Evolutionary conservation across 2,329 filamentous ascomycete genomes (phyloP), one percentile per base, ranked within the genome.

Genomic region (Fusarium sp.): DNA sequence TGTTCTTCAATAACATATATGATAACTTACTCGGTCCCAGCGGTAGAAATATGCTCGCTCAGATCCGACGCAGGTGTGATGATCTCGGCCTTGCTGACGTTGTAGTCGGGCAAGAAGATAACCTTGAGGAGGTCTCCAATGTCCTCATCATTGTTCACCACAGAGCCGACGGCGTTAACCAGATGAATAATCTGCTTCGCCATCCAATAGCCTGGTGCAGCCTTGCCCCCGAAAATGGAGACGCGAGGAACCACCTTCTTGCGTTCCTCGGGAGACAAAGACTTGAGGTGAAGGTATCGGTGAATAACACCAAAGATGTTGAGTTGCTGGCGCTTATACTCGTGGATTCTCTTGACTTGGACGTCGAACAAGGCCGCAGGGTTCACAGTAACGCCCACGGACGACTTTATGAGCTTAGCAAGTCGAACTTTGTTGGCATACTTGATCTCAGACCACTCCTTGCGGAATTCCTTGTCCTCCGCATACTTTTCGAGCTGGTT

Each of bases 201-300:
- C 95, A 98, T 99, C 95, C 95, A 99, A 82, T 99, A 99, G 14
- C 95, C 95, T 0, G 95, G 95, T 2, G 95, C 95, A 23, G 95
- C 95, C 80, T 99, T 99, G 70, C 95, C 95, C 73, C 95, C 95
- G 74, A 99, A 98, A 76, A 99, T 96, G 53, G 91, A 95, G 9
- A 98, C 95, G 47, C 94, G 89, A 14, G 93, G 92, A 39, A 89
- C 85, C 58, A 91, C 83, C 79, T 95, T 95, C 83, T 96, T 94
- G 66, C 88, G 87, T 74, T 97, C 90, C 70, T 93, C 91, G 0
- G 91, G 82, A 21, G 84, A 86, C 89, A 97, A 87, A 32, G 86
- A 84, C 80, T 98, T 99, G 75, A 99, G 89, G 13, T 85, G 85
- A 35, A 99, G 83, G 76, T 98, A 99, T 47, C 94, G 88, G 76